Conservation (phyloP, 139 green algal species). For the Coelastrella sp. region DNA sequence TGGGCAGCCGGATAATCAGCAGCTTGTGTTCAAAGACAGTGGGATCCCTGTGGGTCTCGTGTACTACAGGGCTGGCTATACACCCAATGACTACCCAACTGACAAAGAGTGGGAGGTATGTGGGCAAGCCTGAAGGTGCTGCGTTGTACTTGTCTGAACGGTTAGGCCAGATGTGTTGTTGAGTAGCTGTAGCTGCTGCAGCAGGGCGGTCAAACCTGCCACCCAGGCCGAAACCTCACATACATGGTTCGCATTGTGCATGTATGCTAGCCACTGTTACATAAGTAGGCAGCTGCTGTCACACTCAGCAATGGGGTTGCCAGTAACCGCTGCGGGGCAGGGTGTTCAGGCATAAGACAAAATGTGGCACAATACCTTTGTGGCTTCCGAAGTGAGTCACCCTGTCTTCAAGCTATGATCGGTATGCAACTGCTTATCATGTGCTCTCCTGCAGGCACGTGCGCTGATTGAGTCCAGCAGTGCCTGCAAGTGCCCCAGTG, state of each 20-base stretch:
- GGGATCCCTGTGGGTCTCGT: conserved; percentile 48
- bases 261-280: too few species aligned
- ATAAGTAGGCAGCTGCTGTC: too few species aligned
- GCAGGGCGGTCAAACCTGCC: not conserved
- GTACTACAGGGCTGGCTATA: conserved; percentile 77
- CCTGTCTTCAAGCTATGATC: too few species aligned
- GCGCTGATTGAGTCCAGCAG: conserved; percentile 82
- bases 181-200: not conserved
- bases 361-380: too few species aligned
- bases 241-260: too few species aligned
- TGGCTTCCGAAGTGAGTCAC: too few species aligned
- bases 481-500: conserved; percentile 90
- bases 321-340: too few species aligned
- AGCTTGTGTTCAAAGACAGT: not conserved
- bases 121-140: not conserved
- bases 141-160: too few species aligned
- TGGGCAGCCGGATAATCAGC: not conserved
- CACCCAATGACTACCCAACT: conserved; percentile 90
- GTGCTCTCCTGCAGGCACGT: conserved; percentile 58
- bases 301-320: too few species aligned
- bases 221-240: too few species aligned
- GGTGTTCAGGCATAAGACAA: too few species aligned
- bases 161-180: not conserved
- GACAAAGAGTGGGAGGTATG: conserved; percentile 52
- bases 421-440: too few species aligned